These are phyloP conservation scores for Reutealis trisperma DNA, from an alignment of 345 rosid species.

Conservation along the genomic window DNA sequence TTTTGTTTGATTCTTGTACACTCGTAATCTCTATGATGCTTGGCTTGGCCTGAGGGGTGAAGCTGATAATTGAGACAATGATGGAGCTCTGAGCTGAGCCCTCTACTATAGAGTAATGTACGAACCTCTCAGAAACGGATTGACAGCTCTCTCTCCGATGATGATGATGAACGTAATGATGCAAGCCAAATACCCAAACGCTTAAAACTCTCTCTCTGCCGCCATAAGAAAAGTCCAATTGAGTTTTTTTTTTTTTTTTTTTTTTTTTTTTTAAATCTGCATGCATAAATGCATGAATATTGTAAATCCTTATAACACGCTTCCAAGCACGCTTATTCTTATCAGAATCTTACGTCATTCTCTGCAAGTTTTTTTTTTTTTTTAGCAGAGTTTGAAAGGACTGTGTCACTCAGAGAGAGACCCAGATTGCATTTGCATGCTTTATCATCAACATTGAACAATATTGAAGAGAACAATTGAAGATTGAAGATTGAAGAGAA, in stretches of 20 bases:
- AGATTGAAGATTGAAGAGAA: too few species aligned
- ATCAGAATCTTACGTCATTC: slow-evolving; percentile 46
- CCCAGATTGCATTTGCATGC: slow-evolving; percentile 12
- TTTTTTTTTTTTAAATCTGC: too few species aligned
- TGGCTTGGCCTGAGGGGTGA: too few species aligned
- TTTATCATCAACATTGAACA: neutral
- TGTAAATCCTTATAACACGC: slow-evolving; percentile 50
- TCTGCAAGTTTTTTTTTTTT: neutral
- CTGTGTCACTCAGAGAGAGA: neutral
- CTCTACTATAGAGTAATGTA: slow-evolving; percentile 35
- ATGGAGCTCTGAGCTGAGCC: slow-evolving; percentile 52
- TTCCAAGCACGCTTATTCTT: slow-evolving; percentile 49
- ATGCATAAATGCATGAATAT: too few species aligned
- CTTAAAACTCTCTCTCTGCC: slow-evolving; percentile 32
- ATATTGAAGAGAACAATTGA: too few species aligned
- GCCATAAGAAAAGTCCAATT: slow-evolving; percentile 28
- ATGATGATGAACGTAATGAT: neutral
- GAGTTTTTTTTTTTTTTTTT: too few species aligned
- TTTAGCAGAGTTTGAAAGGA: slow-evolving; percentile 17
- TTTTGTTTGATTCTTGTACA: too few species aligned
- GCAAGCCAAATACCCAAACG: too few species aligned
- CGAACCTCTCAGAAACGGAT: slow-evolving; percentile 34
- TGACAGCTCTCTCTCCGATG: slow-evolving; percentile 26
- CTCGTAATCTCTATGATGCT: too few species aligned
- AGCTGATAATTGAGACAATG: slow-evolving; percentile 49